These are phyloP conservation scores for Plasmodium coatneyi DNA, from an alignment of 169 alveolate species.

Conservation along the genomic window DNA sequence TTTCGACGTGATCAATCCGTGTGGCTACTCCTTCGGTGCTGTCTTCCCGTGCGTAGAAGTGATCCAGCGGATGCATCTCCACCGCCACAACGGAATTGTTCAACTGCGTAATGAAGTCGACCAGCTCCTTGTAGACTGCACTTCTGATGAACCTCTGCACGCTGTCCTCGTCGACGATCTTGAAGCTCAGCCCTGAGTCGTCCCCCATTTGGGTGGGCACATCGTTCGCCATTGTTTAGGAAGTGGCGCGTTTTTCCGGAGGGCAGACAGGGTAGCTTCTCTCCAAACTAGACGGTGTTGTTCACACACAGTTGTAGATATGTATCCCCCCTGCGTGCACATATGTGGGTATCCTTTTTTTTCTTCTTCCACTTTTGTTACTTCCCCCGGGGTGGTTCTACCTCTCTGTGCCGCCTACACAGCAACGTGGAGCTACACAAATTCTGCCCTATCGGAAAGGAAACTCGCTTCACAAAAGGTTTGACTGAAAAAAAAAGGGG, in stretches of 20 bases:
- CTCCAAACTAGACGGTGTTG: not conserved
- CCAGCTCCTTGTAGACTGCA: conserved; percentile 18
- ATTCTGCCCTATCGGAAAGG: not conserved
- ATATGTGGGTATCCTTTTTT: not conserved
- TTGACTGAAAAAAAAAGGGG: not conserved
- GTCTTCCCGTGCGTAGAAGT: not conserved
- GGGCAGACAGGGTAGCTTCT: not conserved
- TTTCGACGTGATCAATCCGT: not conserved
- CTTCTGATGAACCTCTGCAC: conserved; percentile 30
- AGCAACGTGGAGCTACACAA: not conserved
- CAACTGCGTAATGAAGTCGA: conserved; percentile 27
- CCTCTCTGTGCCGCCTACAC: not conserved
- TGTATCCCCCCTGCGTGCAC: not conserved
- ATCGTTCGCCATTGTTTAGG: not conserved
- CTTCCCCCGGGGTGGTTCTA: not conserved
- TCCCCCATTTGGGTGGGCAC: not conserved
- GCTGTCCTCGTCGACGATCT: conserved; percentile 42
- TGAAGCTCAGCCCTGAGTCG: conserved; percentile 13
- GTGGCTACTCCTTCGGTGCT: not conserved
- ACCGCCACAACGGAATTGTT: conserved; percentile 53
- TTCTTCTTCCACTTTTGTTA: not conserved
- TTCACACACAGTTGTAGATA: not conserved
- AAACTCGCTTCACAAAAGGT: not conserved
- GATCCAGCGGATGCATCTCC: conserved; percentile 50
- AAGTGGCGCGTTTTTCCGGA: not conserved